These are phyloP conservation scores for Phytomonas sp. DNA, from an alignment of 208 protist genomes.

Conservation along the genomic window DNA sequence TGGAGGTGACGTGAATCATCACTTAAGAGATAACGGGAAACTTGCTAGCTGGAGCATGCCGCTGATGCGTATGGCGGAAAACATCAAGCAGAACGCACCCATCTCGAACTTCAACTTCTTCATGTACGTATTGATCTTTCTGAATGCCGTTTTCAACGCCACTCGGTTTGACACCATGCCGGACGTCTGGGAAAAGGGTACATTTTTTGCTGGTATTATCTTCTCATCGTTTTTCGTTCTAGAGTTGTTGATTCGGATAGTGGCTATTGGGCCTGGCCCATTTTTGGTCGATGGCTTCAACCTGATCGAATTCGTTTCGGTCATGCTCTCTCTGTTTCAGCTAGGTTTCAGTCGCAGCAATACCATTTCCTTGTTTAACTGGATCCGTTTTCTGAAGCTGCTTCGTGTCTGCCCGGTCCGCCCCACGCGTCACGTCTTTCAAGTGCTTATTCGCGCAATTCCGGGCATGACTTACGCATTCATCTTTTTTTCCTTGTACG, in stretches of 20 bases:
- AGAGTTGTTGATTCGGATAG: slow-evolving; percentile 75
- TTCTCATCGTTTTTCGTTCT: slow-evolving; percentile 80
- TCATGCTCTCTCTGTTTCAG: slow-evolving; percentile 82
- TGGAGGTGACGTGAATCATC: slow-evolving; percentile 7
- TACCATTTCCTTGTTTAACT: slow-evolving; percentile 83
- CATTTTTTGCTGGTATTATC: slow-evolving; percentile 56
- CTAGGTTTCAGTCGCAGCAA: slow-evolving; percentile 80
- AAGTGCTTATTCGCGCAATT: slow-evolving; percentile 73
- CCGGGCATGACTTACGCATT: slow-evolving; percentile 78
- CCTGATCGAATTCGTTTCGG: slow-evolving; percentile 58
- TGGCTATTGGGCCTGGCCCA: slow-evolving; percentile 68
- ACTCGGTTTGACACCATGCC: slow-evolving; percentile 74
- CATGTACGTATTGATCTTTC: slow-evolving; percentile 72
- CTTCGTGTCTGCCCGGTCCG: slow-evolving; percentile 54
- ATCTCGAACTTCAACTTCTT: slow-evolving; percentile 68
- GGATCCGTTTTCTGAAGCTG: slow-evolving; percentile 71
- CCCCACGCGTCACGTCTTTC: slow-evolving; percentile 57
- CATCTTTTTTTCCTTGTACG: slow-evolving; percentile 84
- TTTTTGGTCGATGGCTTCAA: slow-evolving; percentile 77
- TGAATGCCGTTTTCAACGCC: slow-evolving; percentile 86
- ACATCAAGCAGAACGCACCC: slow-evolving; percentile 78
- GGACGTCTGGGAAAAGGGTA: slow-evolving; percentile 66
- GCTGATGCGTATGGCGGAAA: slow-evolving; percentile 75
- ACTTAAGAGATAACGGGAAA: slow-evolving; percentile 16
- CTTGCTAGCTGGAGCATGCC: slow-evolving; percentile 22